Evolutionary conservation across 441 rosid genomes (phyloP), one percentile per base, ranked within the genome.

Genomic region (Aleurites moluccanus): DNA sequence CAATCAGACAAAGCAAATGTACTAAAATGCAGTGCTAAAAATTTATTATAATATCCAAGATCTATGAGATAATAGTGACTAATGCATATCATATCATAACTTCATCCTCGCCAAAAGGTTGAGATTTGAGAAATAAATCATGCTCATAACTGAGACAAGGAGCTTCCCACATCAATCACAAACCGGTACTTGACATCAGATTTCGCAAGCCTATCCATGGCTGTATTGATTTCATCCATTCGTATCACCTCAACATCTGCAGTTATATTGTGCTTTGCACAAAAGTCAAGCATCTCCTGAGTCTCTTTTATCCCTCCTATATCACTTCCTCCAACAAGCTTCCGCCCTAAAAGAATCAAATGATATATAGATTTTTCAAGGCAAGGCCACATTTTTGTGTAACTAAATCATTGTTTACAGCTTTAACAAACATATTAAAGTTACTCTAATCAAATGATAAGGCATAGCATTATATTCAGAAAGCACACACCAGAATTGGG

Each of bases 231-330:
- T 18, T 91, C 79, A 55, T 84, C 88, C 78, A 91, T 89, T 76
- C 67, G 75, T 13, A 91, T 86, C 67, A 91, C 83, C 81, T 93
- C 98, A n/a, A 93, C 86, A 74, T 93, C 97, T 6, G 97, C 81
- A 50, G 82, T 57, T 38, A 91, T 86, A 10, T 80, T 85, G 80
- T 89, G 94, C 86, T 90, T 79, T 23, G 92, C 97, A 50, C 97
- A 91, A 44, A 93, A 90, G 65, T 93, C 92, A 55, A 91, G 84
- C 96, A 93, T 91, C 87, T 93, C 97, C 72, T 90, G 94, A 0
- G 94, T 91, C 85, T 93, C 98, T 71, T 89, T 85, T 65, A 91
- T 87, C 68, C 96, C 95, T 74, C 98, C 96, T 6, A 85, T 23
- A 70, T 86, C 81, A 73, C 97, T 91, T 73, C 98, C 98, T 49